These are phyloP conservation scores for Apiotrichum sp. DNA, from an alignment of 1,284 basidiomycete genomes.

Conservation along the genomic window DNA sequence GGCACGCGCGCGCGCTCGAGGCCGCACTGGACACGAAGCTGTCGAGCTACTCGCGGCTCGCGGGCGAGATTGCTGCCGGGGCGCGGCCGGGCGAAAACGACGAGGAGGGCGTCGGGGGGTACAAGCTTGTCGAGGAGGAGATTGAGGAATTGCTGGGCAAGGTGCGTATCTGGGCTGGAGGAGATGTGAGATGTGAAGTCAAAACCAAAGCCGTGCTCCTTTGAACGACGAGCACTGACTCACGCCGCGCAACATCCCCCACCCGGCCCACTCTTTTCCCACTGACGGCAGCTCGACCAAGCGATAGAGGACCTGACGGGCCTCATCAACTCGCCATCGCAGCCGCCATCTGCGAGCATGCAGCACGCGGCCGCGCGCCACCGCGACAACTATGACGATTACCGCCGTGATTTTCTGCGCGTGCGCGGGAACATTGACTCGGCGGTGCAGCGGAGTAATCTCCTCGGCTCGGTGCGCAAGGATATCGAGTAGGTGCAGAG, in stretches of 20 bases:
- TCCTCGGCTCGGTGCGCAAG: conserved; percentile 85
- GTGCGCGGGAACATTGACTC: conserved; percentile 78
- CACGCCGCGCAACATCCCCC: no score
- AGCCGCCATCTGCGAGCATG: conserved; percentile 75
- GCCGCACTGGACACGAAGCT: conserved; percentile 85
- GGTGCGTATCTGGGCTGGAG: conserved; percentile 50
- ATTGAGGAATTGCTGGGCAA: conserved; percentile 81
- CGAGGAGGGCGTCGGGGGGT: conserved; percentile 64
- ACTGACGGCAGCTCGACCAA: conserved; percentile 62
- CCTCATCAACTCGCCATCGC: conserved; percentile 63
- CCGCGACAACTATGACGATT: conserved; percentile 81
- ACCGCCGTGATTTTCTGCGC: conserved; percentile 70
- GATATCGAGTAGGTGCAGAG: conserved; percentile 73
- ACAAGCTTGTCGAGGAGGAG: conserved; percentile 67
- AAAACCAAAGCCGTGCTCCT: no score
- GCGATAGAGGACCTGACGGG: conserved; percentile 67
- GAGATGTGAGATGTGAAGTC: neutral
- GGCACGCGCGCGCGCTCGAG: conserved; percentile 85
- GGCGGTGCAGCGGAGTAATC: conserved; percentile 76
- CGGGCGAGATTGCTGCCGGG: conserved; percentile 58
- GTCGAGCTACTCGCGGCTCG: conserved; percentile 78
- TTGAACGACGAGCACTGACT: no score
- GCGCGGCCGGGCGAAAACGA: conserved; percentile 16
- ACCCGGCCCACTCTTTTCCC: neutral
- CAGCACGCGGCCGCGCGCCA: conserved; percentile 84